These are phyloP conservation scores for Aulographum hederae DNA, from an alignment of 2,329 filamentous ascomycete genomes.

Conservation along the genomic window DNA sequence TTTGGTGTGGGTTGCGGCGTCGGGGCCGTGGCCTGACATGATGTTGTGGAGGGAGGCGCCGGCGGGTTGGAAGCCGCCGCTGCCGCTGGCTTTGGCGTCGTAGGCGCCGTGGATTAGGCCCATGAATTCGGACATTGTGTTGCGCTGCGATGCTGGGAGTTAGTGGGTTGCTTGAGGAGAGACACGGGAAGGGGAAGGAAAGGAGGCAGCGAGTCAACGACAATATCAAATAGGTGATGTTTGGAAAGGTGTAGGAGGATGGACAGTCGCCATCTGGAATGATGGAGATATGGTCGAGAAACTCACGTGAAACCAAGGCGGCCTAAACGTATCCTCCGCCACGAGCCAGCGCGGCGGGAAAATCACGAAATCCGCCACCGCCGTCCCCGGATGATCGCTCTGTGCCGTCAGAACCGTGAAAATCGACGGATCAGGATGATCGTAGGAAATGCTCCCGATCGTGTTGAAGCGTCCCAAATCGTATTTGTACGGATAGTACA, in stretches of 20 bases:
- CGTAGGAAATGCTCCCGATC: slow-evolving; percentile 54
- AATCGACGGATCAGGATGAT: slow-evolving; percentile 64
- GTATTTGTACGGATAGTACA: slow-evolving; percentile 68
- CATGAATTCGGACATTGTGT: slow-evolving; percentile 50
- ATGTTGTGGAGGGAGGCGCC: slow-evolving; percentile 50
- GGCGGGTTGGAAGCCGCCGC: slow-evolving; percentile 39
- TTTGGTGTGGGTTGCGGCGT: slow-evolving; percentile 35
- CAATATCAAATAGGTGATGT: too few relatives aligned
- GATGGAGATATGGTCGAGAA: too few relatives aligned
- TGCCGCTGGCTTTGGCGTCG: slow-evolving; percentile 36
- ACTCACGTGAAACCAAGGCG: slow-evolving; percentile 46
- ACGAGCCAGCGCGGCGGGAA: slow-evolving; percentile 48
- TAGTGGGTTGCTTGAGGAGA: too few relatives aligned
- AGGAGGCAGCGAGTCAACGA: too few relatives aligned
- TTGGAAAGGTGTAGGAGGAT: too few relatives aligned
- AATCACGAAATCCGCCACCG: slow-evolving; percentile 46
- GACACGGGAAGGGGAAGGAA: too few relatives aligned
- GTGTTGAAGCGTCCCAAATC: slow-evolving; percentile 61
- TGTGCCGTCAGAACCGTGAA: slow-evolving; percentile 49
- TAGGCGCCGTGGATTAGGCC: slow-evolving; percentile 43
- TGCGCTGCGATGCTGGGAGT: too few relatives aligned
- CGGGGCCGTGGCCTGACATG: slow-evolving; percentile 50
- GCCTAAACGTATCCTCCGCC: slow-evolving; percentile 40
- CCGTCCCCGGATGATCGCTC: slow-evolving; percentile 38
- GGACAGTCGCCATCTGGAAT: too few relatives aligned